phyloP scores from a whole-genome alignment of 768 basidiomycete genomes.

The Russula virescens region DNA sequence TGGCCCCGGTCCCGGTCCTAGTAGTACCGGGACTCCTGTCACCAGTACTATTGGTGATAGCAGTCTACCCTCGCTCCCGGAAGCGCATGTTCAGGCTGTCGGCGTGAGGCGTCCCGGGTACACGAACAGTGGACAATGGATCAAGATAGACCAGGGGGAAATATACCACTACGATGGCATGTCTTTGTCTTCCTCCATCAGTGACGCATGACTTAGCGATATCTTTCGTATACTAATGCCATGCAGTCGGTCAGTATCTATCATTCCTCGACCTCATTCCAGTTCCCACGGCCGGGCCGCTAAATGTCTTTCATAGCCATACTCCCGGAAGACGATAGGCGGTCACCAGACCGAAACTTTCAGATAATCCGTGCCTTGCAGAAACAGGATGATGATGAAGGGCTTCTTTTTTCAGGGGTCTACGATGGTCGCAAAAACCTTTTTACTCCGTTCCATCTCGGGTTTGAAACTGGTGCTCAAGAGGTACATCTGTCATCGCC shows the following conservation, averaged over 20 bases:
- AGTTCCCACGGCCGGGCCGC: background rate
- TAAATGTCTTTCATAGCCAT: slow-evolving; percentile 41
- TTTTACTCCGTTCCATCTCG: slow-evolving; percentile 57
- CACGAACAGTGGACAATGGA: slow-evolving; percentile 47
- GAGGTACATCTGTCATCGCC: slow-evolving; percentile 42
- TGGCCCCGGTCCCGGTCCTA: too few relatives aligned
- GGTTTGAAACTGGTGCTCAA: slow-evolving; percentile 42
- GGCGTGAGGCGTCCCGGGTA: slow-evolving; percentile 64
- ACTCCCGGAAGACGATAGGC: slow-evolving; percentile 47
- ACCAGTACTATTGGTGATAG: too few relatives aligned
- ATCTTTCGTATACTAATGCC: background rate
- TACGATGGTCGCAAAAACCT: slow-evolving; percentile 79
- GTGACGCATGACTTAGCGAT: background rate
- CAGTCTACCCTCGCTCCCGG: slow-evolving; percentile 19
- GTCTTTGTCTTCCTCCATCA: slow-evolving; percentile 25
- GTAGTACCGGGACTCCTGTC: too few relatives aligned
- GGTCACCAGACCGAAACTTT: slow-evolving; percentile 62
- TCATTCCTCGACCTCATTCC: background rate
- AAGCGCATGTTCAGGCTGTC: slow-evolving; percentile 42
- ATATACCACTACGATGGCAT: slow-evolving; percentile 78
- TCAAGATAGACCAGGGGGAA: slow-evolving; percentile 47
- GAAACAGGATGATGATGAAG: slow-evolving; percentile 44
- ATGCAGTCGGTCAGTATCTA: slow-evolving; percentile 40
- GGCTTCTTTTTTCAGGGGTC: slow-evolving; percentile 59
- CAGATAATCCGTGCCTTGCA: slow-evolving; percentile 64